Conservation (phyloP, 1,139 yeast genomes). For the Wickerhamiella infanticola region DNA sequence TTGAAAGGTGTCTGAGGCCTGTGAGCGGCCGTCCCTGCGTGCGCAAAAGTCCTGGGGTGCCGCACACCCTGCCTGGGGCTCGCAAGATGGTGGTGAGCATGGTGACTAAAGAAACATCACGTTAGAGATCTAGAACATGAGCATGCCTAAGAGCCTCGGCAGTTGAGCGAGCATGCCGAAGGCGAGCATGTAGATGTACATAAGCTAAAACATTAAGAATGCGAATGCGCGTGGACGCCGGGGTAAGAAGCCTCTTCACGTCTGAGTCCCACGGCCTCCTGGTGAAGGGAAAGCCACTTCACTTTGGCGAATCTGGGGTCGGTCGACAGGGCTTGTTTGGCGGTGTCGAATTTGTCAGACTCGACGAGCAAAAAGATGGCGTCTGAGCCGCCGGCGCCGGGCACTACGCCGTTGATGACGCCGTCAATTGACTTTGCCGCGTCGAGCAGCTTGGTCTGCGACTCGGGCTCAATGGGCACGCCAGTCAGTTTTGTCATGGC, state of each 20-base stretch:
- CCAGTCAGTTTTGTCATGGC: constrained; percentile 46
- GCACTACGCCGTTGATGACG: constrained; percentile 86
- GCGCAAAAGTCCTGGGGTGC: too few species aligned
- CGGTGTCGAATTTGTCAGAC: constrained; percentile 26
- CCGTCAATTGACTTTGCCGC: constrained; percentile 44
- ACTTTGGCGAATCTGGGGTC: constrained; percentile 14
- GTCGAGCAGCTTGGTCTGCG: constrained; percentile 62
- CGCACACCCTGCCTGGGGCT: too few species aligned
- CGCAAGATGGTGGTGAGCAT: too few species aligned
- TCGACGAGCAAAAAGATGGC: constrained; percentile 64
- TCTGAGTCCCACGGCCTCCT: constrained; percentile 22
- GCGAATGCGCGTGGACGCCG: not conserved
- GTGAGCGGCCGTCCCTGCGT: too few species aligned
- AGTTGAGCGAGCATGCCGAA: too few species aligned
- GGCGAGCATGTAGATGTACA: too few species aligned
- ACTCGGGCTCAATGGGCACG: constrained; percentile 77
- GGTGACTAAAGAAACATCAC: too few species aligned
- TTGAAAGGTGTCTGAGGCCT: too few species aligned
- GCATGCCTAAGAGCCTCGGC: too few species aligned
- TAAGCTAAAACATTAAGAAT: too few species aligned
- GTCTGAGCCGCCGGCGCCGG: constrained; percentile 97
- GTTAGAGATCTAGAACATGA: too few species aligned
- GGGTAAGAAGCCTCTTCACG: constrained; percentile 1
- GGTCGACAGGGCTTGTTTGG: constrained; percentile 20
- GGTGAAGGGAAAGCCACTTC: constrained; percentile 23